Evolutionary conservation across 73 alveolate genomes (phyloP).

Genomic region (Loxodes magnus): DNA sequence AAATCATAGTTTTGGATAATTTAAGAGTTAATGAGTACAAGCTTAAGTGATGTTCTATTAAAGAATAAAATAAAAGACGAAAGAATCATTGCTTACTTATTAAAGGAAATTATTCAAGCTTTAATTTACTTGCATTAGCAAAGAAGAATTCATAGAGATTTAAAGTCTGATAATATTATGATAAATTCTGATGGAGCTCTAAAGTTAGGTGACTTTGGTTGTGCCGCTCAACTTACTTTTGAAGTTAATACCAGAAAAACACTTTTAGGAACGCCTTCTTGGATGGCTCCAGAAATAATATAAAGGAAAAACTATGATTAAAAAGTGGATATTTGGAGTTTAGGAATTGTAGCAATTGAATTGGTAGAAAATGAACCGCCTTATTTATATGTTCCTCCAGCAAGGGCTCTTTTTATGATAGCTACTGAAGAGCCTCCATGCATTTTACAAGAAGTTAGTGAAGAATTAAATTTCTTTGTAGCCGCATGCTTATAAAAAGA

Average conservation of each 20-base stretch:
- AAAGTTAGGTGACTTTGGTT: conserved; percentile 52
- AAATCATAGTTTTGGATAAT: too few species aligned
- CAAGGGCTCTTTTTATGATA: conserved; percentile 31
- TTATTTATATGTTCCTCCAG: conserved; percentile 32
- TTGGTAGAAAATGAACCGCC: conserved; percentile 61
- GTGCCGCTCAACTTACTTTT: conserved; percentile 44
- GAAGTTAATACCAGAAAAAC: conserved; percentile 39
- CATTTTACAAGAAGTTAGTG: conserved; percentile 33
- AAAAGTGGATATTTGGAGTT: conserved; percentile 44
- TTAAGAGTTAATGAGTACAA: too few species aligned
- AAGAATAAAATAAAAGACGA: too few species aligned
- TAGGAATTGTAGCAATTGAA: conserved; percentile 36
- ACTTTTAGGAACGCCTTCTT: conserved; percentile 63
- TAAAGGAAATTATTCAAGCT: conserved; percentile 31
- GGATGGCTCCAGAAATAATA: conserved; percentile 80
- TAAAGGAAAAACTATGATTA: conserved; percentile 48
- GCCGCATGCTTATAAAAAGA: conserved; percentile 31
- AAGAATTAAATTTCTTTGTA: conserved; percentile 33
- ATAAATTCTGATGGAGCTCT: conserved; percentile 36
- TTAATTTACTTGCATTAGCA: conserved; percentile 33
- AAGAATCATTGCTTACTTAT: conserved; percentile 40
- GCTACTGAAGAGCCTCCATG: conserved; percentile 43
- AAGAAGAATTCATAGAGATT: conserved; percentile 48
- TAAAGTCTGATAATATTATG: conserved; percentile 40
- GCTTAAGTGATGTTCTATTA: too few species aligned